phyloP scores from a whole-genome alignment of 2,329 filamentous ascomycete genomes.

The Aspergillus brasiliensis region DNA sequence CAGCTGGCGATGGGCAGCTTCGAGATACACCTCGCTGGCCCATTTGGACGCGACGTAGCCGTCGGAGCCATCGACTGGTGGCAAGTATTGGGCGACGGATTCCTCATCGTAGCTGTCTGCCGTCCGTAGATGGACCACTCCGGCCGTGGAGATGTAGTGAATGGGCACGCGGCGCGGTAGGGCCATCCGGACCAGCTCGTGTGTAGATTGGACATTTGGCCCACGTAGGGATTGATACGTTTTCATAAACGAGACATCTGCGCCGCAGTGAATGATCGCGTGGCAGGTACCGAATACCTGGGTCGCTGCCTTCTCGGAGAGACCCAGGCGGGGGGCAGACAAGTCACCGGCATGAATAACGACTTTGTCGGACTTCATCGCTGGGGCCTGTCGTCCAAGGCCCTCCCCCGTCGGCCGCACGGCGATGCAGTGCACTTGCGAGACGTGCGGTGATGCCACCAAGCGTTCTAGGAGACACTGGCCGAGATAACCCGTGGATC shows the following conservation, averaged over 20 bases:
- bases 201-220: conserved; percentile 29
- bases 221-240: conserved; percentile 28
- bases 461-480: not conserved
- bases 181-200: conserved; percentile 27
- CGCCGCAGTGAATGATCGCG: conserved; percentile 9
- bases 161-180: conserved; percentile 28
- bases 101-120: not conserved
- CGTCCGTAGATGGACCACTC: conserved; percentile 14
- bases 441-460: conserved; percentile 22
- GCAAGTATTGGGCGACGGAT: conserved; percentile 21
- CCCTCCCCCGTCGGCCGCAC: conserved; percentile 42
- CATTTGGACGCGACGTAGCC: conserved; percentile 45
- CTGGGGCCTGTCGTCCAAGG: no score
- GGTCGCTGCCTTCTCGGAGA: conserved; percentile 29
- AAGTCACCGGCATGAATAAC: not conserved
- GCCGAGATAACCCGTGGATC: not conserved
- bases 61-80: conserved; percentile 29
- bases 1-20: conserved; percentile 22
- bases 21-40: conserved; percentile 43
- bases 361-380: not conserved
- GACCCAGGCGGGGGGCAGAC: conserved; percentile 2
- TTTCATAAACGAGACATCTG: conserved; percentile 26
- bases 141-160: conserved; percentile 32
- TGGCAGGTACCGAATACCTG: conserved; percentile 11
- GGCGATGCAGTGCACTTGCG: conserved; percentile 47